Evolutionary conservation across 1,284 basidiomycete genomes (phyloP).

Genomic region (Wolfiporia cocos): DNA sequence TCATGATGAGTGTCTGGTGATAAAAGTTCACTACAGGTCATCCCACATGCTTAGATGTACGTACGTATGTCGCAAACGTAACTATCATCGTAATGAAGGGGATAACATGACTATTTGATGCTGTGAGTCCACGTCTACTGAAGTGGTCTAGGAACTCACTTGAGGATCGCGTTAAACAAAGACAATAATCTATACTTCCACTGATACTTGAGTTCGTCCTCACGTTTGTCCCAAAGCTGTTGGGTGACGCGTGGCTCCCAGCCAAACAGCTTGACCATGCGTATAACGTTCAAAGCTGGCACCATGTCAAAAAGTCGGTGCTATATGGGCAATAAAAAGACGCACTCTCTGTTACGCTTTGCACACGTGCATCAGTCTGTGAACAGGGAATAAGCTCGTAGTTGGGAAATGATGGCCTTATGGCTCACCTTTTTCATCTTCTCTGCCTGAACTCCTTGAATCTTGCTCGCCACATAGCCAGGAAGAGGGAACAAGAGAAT

Average conservation of each 20-base stretch:
- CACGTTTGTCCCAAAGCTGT: conserved; percentile 37
- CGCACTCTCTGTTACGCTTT: conserved; percentile 3
- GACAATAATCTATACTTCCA: conserved; percentile 32
- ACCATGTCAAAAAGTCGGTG: not conserved
- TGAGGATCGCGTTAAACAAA: conserved; percentile 27
- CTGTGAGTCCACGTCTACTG: not conserved
- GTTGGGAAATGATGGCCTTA: too few relatives aligned
- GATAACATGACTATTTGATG: conserved; percentile 40
- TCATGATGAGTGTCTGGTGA: conserved; percentile 31
- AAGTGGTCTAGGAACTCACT: conserved; percentile 19
- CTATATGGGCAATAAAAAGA: not conserved
- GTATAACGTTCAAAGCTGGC: conserved; percentile 18
- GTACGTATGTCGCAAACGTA: conserved; percentile 59
- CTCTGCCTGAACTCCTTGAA: conserved; percentile 25
- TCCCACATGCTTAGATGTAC: conserved; percentile 6
- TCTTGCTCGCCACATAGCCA: conserved; percentile 26
- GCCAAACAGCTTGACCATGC: conserved; percentile 55
- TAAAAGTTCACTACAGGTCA: not conserved
- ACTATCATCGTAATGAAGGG: conserved; percentile 65
- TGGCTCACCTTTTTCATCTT: conserved; percentile 14
- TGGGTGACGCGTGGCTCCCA: conserved; percentile 34
- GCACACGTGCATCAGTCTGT: conserved; percentile 7
- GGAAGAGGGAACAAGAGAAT: conserved; percentile 46
- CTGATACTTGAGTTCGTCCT: conserved; percentile 44
- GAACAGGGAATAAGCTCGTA: too few relatives aligned